Evolutionary conservation across 768 basidiomycete species (phyloP), one percentile per base, ranked within the genome.

Genomic region (Termitomyces sp.): DNA sequence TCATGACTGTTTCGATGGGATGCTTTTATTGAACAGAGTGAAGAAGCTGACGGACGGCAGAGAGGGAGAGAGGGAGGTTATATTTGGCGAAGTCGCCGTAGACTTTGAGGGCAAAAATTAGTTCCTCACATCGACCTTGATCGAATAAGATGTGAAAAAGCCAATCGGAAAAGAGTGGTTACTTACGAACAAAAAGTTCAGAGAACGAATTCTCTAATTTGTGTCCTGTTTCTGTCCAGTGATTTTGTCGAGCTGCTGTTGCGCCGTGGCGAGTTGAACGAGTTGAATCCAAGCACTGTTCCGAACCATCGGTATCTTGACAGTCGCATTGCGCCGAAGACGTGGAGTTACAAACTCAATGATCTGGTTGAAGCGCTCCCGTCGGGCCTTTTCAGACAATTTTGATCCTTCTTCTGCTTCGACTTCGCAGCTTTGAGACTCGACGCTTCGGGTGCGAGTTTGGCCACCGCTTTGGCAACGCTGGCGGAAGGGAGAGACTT

Each of bases 1-100:
- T 66, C 50, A 84, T 72, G 42, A 74, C 65, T 55, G 80, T 70
- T n/a, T 77, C 67, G 19, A 86, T 65, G 1, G 82, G 77, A 56
- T 77, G 65, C 15, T 72, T 62, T 6, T 19, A n/a, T 9, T 40
- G 38, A 19, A 40, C 70, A 0, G 82, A 74, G 55, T 87, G 80
- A 0, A 87, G 3, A 44, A 88, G 77, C 41, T 74, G 76, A 4
- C 78, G 84, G 0, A 77, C 86, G 2, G 77, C 81, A 0, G 70
- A 59, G 10, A 80, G 68, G 2, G 80, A 77, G 38, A 40, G 72
- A 22, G 71, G 65, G n/a, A 88, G 60, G 48, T 79, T 77, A 64
- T 87, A 85, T 63, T 82, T 83, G 12, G 82, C 71, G 55, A 77
- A 84, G 62, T 88, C 71, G 19, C 80, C 78, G 62, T 85, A 84